Evolutionary conservation across 257 asterid genomes (phyloP), one percentile per base, ranked within the genome.

Genomic region (Oldenlandia corymbosa): DNA sequence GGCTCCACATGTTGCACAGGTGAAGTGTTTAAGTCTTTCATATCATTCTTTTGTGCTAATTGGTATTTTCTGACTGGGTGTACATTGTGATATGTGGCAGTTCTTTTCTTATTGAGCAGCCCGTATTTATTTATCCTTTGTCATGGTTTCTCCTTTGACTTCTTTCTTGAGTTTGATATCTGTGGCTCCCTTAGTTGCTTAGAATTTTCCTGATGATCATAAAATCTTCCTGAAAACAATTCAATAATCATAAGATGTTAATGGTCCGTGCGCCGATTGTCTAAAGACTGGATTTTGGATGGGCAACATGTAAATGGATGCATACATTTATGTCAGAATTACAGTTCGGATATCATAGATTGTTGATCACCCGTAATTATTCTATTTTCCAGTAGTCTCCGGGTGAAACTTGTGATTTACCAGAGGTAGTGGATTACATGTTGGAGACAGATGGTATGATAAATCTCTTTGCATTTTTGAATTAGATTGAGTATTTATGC

Each of bases 1-100:
- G 83, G 88, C 90, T 76, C 99, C 99, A 71, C 83, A 79, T 72
- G 83, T 93, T 78, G 73, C 73, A 62, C 95, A 83, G 87, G 97
- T 10, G 11, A 5, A 41, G 11, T 2, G 7, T 41, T 41, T 41
- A 5, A 5, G 7, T 41, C 11, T 41, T 41, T 41, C 1, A 34
- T 34, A 34, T 41, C 5, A 1, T 41, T 41, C 11, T 41, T 41
- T 51, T 65, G 11, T 45, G 41, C 41, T 3, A 26, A 8, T 27
- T 49, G 30, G 20, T 37, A 20, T 14, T 9, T 68, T 26, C 32
- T 34, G 17, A 39, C 52, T 14, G 18, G 20, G 13, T 30, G 48
- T 14, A 13, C 45, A 27, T 26, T 27, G 37, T 12, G 16, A 31
- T 17, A 30, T 27, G 34, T 37, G 42, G 43, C 60, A 39, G 57